Conservation (phyloP, 352 stramenopile genomes). For the Phytophthora sansomeana region DNA sequence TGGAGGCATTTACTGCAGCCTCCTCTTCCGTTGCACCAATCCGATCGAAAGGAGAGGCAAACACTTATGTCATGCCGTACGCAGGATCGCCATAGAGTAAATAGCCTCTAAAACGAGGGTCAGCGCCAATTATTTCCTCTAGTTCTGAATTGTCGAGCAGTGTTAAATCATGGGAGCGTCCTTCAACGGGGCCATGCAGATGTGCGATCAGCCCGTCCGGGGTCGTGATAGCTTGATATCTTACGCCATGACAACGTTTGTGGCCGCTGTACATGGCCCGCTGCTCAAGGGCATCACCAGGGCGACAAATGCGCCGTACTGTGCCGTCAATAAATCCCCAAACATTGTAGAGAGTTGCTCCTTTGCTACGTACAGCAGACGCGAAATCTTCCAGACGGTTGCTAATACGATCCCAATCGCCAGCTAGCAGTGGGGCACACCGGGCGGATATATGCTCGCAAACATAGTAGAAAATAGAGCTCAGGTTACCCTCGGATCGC, state of each 20-base stretch:
- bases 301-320: constrained; percentile 2
- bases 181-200: constrained; percentile 1
- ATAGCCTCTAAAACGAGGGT: neutral
- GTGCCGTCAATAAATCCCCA: constrained; percentile 6
- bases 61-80: constrained; percentile 4
- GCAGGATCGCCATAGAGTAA: constrained; percentile 13
- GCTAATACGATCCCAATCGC: constrained; percentile 1
- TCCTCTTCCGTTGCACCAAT: neutral
- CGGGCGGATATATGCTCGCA: neutral
- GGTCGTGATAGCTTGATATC: neutral
- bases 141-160: neutral
- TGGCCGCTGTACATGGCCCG: constrained; percentile 2
- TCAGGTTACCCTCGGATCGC: neutral
- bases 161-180: neutral
- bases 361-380: constrained; percentile 1
- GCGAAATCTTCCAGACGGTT: constrained; percentile 7
- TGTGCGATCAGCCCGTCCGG: constrained; percentile 4
- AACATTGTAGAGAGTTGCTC: neutral
- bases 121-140: neutral
- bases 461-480: constrained; percentile 7
- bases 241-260: constrained; percentile 1
- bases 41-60: constrained; percentile 9
- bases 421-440: neutral
- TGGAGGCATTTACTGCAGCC: neutral
- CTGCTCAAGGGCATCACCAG: neutral